Evolutionary conservation across 306 rosid genomes (phyloP).

Genomic region (Ziziphus jujuba): DNA sequence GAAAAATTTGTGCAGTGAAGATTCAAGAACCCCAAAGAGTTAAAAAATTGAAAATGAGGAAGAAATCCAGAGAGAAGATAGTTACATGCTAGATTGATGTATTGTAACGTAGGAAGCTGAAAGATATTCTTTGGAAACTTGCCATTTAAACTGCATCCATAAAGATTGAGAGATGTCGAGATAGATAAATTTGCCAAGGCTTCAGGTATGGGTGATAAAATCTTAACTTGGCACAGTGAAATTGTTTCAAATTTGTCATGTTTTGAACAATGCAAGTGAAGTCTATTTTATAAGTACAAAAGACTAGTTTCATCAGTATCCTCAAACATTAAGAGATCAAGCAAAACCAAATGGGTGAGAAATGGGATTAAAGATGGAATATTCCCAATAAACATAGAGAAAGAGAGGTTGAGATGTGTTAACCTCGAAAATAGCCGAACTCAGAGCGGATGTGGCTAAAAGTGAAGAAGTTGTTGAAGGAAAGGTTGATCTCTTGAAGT

Average conservation of each 20-base stretch:
- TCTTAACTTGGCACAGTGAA: not conserved
- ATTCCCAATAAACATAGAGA: too few relatives aligned
- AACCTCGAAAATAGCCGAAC: not conserved
- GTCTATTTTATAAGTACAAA: too few relatives aligned
- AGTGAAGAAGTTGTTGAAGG: not conserved
- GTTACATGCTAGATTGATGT: not conserved
- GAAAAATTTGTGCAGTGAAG: conserved; percentile 3
- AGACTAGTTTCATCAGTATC: not conserved
- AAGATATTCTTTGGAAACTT: conserved; percentile 15
- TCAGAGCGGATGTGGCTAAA: not conserved
- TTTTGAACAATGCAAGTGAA: not conserved
- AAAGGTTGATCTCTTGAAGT: not conserved
- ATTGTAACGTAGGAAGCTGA: conserved; percentile 14
- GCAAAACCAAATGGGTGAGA: not conserved
- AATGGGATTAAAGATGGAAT: not conserved
- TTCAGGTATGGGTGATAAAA: conserved; percentile 1
- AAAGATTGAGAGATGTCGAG: not conserved
- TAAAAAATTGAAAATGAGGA: not conserved
- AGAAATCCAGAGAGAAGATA: not conserved
- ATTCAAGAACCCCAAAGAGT: not conserved
- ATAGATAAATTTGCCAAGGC: conserved; percentile 4
- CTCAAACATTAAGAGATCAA: not conserved
- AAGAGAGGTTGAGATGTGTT: too few relatives aligned
- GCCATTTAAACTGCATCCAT: not conserved
- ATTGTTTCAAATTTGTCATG: not conserved